Base-by-base conservation (phyloP, 2,329 filamentous ascomycete species). In the Fusarium sterilihyphosum region DNA sequence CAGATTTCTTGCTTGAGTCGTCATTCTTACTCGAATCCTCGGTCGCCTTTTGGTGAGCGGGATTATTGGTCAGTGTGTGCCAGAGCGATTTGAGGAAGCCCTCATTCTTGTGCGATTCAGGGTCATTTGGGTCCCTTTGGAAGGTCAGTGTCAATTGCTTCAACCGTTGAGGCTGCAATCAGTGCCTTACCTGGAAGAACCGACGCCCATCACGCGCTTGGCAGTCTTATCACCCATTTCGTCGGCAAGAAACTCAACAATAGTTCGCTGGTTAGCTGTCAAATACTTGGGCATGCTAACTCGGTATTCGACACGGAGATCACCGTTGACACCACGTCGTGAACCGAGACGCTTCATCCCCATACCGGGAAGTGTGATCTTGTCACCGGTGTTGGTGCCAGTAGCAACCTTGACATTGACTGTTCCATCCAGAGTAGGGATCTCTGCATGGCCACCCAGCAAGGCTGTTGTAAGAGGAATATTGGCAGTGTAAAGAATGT, bases 281-380 rank as follows among this genome's bases (percentile, higher is more conserved):
- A 99, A 87, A 79, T 96, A 98, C 85, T 98, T 98, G 52, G 96
- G 96, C 94, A 98, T 98, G 62, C 90, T 86, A 52, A 99, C 94
- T 82, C 94, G 94, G 88, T 98, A 99, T 82, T 99, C 96, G 12
- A 99, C 95, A 81, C 91, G 92, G 69, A 99, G 85, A 80, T 99
- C 96, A 73, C 96, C 96, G 37, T 88, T 90, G 44, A 88, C 88
- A 38, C 88, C 90, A 64, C 91, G 88, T 54, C 94, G 89, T 24
- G 89, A 87, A 71, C 89, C 88, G 17, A 99, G 87, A 78, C 93
- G 93, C 84, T 93, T 95, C 96, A 99, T 98, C 68, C 96, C 96
- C 93, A 94, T 95, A 12, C 96, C 96, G 3, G 91, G 87, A 24
- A 99, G 86, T 3, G 94, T 98, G 79, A 98, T 92, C 82, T 92